Base-by-base conservation (phyloP, 495 filamentous ascomycete species). In the Chaetomium cochliodes region DNA sequence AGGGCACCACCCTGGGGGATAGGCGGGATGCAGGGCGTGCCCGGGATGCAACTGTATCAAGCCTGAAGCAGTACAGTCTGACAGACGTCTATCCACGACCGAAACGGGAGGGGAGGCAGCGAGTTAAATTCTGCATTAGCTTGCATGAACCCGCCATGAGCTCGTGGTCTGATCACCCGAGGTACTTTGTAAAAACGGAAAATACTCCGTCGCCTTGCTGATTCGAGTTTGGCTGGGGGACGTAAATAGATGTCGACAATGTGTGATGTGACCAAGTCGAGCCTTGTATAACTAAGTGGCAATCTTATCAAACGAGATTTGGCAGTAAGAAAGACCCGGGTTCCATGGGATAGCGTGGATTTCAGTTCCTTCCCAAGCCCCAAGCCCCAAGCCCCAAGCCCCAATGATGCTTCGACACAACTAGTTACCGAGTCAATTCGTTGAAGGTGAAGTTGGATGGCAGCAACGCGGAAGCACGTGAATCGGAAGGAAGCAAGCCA, bases 41-140 rank as follows among this genome's bases (percentile, higher is more conserved):
- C 51, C 60, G 47, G 28, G 30, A 57, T 57, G 54, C n/a, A 41
- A 57, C 54, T 23, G 30, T 18, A 37, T 23, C 22, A 25, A 52
- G 22, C 20, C 49, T 52, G 46, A 20, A n/a, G n/a, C 5, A 47
- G n/a, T 5, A 23, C 3, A 16, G 44, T n/a, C 44, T 22, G 23
- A 52, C 16, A 11, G 20, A 11, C n/a, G 18, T 22, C 28, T 30
- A 50, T 11, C 47, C 49, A 52, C 49, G 15, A 52, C 49, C 22
- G 49, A 26, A 13, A 52, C 49, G 49, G 49, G 12, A 26, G 9
- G 2, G 46, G 4, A 5, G 4, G 46, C 9, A 23, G 18, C 13
- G 12, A 28, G 11, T 13, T 52, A 11, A 26, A 52, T 11, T 11
- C 8, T n/a, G 49, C 49, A 52, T 12, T n/a, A 9, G 23, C 1